A percentile compares a stretch with the other conserved stretches of the same genome.
Conservation (phyloP, 345 rosid species). For the Reutealis trisperma region DNA sequence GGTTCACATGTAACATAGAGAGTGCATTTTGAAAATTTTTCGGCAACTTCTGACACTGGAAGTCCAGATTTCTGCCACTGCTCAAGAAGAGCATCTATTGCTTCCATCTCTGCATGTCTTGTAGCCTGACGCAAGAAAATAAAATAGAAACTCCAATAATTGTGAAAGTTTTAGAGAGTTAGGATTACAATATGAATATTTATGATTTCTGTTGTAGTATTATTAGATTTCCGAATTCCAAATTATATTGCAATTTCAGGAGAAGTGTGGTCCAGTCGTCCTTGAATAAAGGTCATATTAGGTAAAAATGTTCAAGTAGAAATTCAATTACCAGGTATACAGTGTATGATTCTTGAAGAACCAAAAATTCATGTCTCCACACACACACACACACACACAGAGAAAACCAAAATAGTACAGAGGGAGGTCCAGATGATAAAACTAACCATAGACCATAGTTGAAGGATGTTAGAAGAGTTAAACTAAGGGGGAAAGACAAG, state of each 20-base stretch:
- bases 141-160: not conserved
- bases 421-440: not conserved
- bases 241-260: not conserved
- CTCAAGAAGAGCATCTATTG: conserved; percentile 65
- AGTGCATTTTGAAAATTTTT: conserved; percentile 56
- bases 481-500: not conserved
- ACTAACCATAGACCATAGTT: not conserved
- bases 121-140: conserved; percentile 49
- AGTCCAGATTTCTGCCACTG: conserved; percentile 63
- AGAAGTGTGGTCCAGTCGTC: not conserved
- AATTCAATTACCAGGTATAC: too few species aligned
- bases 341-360: not conserved
- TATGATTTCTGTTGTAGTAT: not conserved
- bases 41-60: conserved; percentile 55
- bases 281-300: not conserved
- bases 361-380: not conserved
- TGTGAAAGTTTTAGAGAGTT: not conserved
- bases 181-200: not conserved
- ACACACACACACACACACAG: not conserved
- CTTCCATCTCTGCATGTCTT: conserved; percentile 98
- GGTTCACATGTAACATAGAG: conserved; percentile 92
- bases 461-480: not conserved
- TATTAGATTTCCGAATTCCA: not conserved
- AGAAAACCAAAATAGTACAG: not conserved
- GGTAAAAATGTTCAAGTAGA: not conserved